phyloP scores from a whole-genome alignment of 164 flowering plant species.

The Liriodendron chinense region DNA sequence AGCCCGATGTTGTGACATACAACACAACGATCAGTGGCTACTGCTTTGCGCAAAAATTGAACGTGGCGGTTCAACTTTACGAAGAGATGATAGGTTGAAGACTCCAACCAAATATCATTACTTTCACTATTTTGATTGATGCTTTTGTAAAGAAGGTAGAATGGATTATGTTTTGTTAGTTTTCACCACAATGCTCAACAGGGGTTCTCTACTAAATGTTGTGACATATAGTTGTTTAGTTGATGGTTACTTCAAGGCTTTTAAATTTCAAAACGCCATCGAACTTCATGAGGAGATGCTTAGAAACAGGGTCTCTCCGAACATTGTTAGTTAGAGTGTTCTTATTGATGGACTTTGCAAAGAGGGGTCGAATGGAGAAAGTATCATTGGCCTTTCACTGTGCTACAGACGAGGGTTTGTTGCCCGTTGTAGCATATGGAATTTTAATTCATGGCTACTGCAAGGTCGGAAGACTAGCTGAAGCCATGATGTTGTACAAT shows the following conservation, averaged over 20 bases:
- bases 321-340: conserved; percentile 45
- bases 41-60: conserved; percentile 33
- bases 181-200: conserved; percentile 32
- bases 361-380: conserved; percentile 39
- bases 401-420: conserved; percentile 28
- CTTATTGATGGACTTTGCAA: conserved; percentile 56
- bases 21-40: conserved; percentile 54
- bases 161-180: conserved; percentile 37
- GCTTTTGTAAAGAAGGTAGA: conserved; percentile 43
- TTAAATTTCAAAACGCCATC: conserved; percentile 25
- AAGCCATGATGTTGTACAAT: conserved; percentile 36
- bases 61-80: conserved; percentile 31
- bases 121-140: conserved; percentile 40
- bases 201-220: conserved; percentile 36
- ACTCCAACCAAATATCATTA: conserved; percentile 33
- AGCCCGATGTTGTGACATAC: conserved; percentile 47
- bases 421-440: conserved; percentile 53
- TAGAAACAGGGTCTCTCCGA: conserved; percentile 31
- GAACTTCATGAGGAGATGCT: conserved; percentile 47
- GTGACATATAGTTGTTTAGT: conserved; percentile 48
- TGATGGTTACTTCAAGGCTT: conserved; percentile 45
- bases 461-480: conserved; percentile 36
- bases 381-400: conserved; percentile 36
- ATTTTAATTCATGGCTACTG: conserved; percentile 46
- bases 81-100: conserved; percentile 19